Base-by-base conservation (phyloP, 495 filamentous ascomycete genomes). In the Tuber umbilicatum region DNA sequence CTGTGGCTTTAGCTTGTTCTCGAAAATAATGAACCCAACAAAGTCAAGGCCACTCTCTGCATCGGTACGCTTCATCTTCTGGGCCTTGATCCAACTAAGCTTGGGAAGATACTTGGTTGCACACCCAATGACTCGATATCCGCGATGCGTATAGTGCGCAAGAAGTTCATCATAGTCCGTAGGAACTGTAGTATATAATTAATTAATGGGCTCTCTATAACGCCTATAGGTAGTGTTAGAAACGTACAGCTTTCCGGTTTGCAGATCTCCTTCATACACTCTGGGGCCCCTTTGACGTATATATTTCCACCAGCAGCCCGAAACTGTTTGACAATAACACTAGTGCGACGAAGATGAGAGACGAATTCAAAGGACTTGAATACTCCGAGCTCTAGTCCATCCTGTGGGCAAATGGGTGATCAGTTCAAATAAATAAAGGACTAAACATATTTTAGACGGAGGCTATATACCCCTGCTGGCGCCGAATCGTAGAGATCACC, bases 51-150 rank as follows among this genome's bases (percentile, higher is more conserved):
- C 86, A 2, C 87, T 89, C 82, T 99, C 96, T 27, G 92, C 94
- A 64, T 97, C 91, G 19, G 87, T 83, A 19, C 96, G 91, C 73
- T 89, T 92, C 89, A 98, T 93, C 84, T 95, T 97, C 81, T 97
- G 93, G 19, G 93, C 91, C 82, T 94, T 97, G 73, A 94, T 89
- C 95, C 93, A 97, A 78, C 90, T 94, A 31, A 97, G 85, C 78
- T 92, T 95, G 69, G 87, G 87, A 70, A 97, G 88, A 81, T 94
- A 91, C 83, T 93, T 97, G 5, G 92, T 91, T 5, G 96, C 96
- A 83, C 94, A 97, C 4, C 90, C 96, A 84, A 99, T 99, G n/a
- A 99, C 96, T 76, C 96, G 90, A 83, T 93, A 99, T 47, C 96
- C 96, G 78, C 93, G 89, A 78, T 97, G 94, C 1, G 96, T 98